These are phyloP conservation scores for Saccharomyces pastorianus DNA, from an alignment of 1,139 yeast genomes.

Conservation along the genomic window DNA sequence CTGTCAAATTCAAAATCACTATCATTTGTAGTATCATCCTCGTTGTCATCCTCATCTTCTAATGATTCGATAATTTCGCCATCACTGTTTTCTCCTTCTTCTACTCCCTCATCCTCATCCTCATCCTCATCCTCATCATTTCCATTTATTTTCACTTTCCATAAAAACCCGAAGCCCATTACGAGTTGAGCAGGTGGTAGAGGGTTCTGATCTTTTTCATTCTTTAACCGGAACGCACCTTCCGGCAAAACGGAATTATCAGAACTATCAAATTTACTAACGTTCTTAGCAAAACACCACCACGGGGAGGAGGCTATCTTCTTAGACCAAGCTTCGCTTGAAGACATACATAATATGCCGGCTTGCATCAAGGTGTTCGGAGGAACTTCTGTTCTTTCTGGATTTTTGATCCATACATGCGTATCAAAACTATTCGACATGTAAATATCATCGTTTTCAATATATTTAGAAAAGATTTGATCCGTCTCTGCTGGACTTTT, in stretches of 20 bases:
- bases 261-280: conserved; percentile 55
- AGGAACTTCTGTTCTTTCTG: conserved; percentile 44
- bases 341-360: conserved; percentile 72
- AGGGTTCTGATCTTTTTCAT: conserved; percentile 45
- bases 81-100: conserved; percentile 9
- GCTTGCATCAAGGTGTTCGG: conserved; percentile 88
- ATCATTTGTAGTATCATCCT: background rate
- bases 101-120: conserved; percentile 9
- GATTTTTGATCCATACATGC: conserved; percentile 75
- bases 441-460: conserved; percentile 60
- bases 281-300: conserved; percentile 60
- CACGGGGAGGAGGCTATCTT: conserved; percentile 77
- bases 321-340: conserved; percentile 84
- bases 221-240: conserved; percentile 53
- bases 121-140: conserved; percentile 15
- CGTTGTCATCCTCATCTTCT: conserved; percentile 5
- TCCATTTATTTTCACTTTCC: conserved; percentile 43
- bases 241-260: conserved; percentile 57
- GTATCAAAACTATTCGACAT: conserved; percentile 71
- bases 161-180: conserved; percentile 82
- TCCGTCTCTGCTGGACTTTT: conserved; percentile 78
- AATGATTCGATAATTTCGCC: too few relatives aligned
- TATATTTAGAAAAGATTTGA: conserved; percentile 69
- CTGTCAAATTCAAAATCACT: background rate
- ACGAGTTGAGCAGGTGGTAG: conserved; percentile 79